Base-by-base conservation (phyloP, 1,139 yeast species). In the Nematodospora anomalae region DNA sequence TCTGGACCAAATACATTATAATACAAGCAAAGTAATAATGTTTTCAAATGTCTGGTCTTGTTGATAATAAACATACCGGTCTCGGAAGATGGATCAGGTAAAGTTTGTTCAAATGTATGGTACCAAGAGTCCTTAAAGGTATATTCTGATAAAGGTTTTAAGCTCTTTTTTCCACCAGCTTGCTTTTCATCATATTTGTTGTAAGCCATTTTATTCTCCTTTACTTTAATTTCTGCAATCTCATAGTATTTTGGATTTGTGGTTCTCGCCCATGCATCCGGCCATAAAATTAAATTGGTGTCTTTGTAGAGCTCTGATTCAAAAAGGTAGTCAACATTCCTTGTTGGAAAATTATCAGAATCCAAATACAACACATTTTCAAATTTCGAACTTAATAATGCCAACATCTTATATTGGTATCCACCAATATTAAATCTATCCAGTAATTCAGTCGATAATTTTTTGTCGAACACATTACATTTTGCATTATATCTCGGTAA, bases 71-170 rank as follows among this genome's bases (percentile, higher is more conserved):
- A 36, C 75, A 77, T 77, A 5, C 86, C 86, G 3, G 82, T 70
- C 60, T 80, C 85, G n/a, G 79, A 68, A 2, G 82, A 62, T 5
- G 85, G 84, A 48, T 80, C 76, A 6, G 83, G 83, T 13, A 79
- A 46, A 0, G 85, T 62, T 10, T 79, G 79, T 44, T 72, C 74
- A 33, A 77, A 65, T 49, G 75, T 79, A 52, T 79, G 85, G 54
- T 56, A 72, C 47, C 64, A 34, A 39, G 71, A 46, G 45, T 68
- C 56, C n/a, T 43, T 43, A 38, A 66, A 69, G 11, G 58, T 56
- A 46, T 55, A 69, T 27, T 58, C 60, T 1, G 38, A 33, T 26
- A 63, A 50, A 2, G 69, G 65, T 35, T 53, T 55, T 11, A 52
- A 44, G 7, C 50, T 47, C 7, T 41, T 30, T 11, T 37, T 32